These are phyloP conservation scores for Mycocentrospora acerina DNA, from an alignment of 2,329 filamentous ascomycete genomes.

Conservation along the genomic window DNA sequence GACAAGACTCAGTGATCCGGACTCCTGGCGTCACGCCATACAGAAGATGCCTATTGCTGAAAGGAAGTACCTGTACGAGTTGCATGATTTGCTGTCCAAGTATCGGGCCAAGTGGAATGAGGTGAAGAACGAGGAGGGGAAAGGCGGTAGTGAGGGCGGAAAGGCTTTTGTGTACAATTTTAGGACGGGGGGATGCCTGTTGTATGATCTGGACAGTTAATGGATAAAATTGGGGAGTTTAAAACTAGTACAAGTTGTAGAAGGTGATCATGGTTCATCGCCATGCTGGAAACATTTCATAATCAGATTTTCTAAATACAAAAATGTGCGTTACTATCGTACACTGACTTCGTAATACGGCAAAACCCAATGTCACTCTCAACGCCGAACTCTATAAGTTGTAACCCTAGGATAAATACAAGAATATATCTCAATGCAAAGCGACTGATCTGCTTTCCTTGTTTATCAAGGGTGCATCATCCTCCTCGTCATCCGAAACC, in stretches of 20 bases:
- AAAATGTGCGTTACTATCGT: no score
- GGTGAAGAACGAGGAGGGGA: slow-evolving; percentile 26
- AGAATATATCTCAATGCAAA: slow-evolving; percentile 10
- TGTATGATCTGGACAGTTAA: slow-evolving; percentile 70
- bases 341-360: no score
- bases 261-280: no score
- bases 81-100: slow-evolving; percentile 71
- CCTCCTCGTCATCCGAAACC: slow-evolving; percentile 82
- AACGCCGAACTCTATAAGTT: no score
- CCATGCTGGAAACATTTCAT: no score
- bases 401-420: background rate
- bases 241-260: no score
- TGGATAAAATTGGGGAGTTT: background rate
- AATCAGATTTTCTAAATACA: no score
- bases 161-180: slow-evolving; percentile 94
- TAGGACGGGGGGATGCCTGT: slow-evolving; percentile 77
- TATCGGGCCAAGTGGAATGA: slow-evolving; percentile 63
- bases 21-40: slow-evolving; percentile 80
- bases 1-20: slow-evolving; percentile 74
- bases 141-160: slow-evolving; percentile 52
- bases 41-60: slow-evolving; percentile 76
- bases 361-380: no score
- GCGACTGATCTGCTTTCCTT: slow-evolving; percentile 27
- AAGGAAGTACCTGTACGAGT: slow-evolving; percentile 77
- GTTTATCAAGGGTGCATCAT: slow-evolving; percentile 20